phyloP scores from a whole-genome alignment of 1,284 basidiomycete species.

The Ceratobasidium sp. region DNA sequence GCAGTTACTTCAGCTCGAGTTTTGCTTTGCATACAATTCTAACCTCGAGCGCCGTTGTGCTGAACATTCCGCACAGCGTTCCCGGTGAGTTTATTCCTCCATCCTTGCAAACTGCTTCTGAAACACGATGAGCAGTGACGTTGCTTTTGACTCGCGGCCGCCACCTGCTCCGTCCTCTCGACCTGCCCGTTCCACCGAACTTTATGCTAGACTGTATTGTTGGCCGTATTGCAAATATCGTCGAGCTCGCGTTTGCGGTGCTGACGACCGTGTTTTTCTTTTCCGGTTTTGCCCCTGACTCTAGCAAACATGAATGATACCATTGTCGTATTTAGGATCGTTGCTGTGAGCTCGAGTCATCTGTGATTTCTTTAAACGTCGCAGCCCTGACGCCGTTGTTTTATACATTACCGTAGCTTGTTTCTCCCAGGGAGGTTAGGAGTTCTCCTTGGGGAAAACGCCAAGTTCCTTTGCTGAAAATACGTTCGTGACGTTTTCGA shows the following conservation, averaged over 20 bases:
- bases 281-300: slow-evolving; percentile 58
- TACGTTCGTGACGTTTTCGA: too few species aligned
- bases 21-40: slow-evolving; percentile 62
- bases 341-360: slow-evolving; percentile 49
- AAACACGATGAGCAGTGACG: slow-evolving; percentile 49
- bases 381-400: slow-evolving; percentile 23
- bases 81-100: slow-evolving; percentile 53
- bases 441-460: too few species aligned
- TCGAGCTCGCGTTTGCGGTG: slow-evolving; percentile 58
- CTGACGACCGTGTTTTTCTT: slow-evolving; percentile 63
- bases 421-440: slow-evolving; percentile 48
- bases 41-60: slow-evolving; percentile 59
- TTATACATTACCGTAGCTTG: slow-evolving; percentile 48
- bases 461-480: too few species aligned
- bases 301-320: slow-evolving; percentile 61
- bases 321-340: slow-evolving; percentile 55
- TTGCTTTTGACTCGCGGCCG: slow-evolving; percentile 59
- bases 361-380: neutral
- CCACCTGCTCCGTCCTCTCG: slow-evolving; percentile 52
- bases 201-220: slow-evolving; percentile 55
- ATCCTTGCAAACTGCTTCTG: neutral
- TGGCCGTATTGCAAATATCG: slow-evolving; percentile 57
- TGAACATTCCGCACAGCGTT: slow-evolving; percentile 60
- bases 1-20: slow-evolving; percentile 67
- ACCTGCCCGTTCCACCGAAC: slow-evolving; percentile 50